Percentiles rank a stretch among this genome's conserved stretches.
These are phyloP conservation scores for Aquilaria agallochum DNA, from an alignment of 441 rosid genomes.

Conservation along the genomic window DNA sequence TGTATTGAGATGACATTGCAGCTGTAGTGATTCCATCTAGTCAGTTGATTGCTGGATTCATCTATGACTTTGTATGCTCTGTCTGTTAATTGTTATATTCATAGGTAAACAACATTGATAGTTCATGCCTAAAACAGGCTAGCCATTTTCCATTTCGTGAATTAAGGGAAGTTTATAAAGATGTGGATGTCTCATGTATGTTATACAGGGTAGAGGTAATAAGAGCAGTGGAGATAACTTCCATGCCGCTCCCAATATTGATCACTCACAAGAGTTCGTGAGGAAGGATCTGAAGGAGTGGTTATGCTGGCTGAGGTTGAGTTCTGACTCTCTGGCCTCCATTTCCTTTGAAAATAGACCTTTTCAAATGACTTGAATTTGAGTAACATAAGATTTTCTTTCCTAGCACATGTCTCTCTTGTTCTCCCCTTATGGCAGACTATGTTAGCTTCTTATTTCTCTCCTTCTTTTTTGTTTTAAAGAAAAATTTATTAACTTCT, in stretches of 20 bases:
- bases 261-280: slow-evolving; percentile 97
- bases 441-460: not conserved
- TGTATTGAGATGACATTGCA: no score
- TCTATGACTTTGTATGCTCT: not conserved
- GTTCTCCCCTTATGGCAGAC: not conserved
- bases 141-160: no score
- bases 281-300: slow-evolving; percentile 93
- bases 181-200: slow-evolving; percentile 13
- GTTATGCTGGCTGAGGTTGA: slow-evolving; percentile 89
- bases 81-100: not conserved
- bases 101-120: not conserved
- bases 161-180: not conserved
- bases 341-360: slow-evolving; percentile 5
- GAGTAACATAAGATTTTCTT: not conserved
- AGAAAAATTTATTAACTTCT: not conserved
- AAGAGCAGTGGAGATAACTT: slow-evolving; percentile 97
- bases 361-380: not conserved
- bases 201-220: slow-evolving; percentile 87
- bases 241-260: slow-evolving; percentile 99
- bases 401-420: not conserved
- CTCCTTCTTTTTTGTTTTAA: not conserved
- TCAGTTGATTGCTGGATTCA: no score
- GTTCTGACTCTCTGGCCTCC: slow-evolving; percentile 6
- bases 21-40: no score
- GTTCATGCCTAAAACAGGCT: slow-evolving; percentile 4